phyloP scores from a whole-genome alignment of 2,329 filamentous ascomycete species.

The Cytospora chrysosperma region DNA sequence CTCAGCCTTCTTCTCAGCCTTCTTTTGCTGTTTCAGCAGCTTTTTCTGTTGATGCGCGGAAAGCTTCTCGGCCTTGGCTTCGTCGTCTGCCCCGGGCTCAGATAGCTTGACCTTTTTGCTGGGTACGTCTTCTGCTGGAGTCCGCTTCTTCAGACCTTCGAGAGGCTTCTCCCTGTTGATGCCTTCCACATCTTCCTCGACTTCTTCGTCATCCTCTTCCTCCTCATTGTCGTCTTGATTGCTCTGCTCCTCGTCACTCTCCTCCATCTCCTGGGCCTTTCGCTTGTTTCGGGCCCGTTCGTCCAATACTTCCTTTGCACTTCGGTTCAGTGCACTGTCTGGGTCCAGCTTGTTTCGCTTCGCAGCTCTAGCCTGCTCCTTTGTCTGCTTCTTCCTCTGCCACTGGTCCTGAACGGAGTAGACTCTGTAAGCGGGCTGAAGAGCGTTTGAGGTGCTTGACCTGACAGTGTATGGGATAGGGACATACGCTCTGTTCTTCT shows the following conservation, averaged over 20 bases:
- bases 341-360: slow-evolving; percentile 90
- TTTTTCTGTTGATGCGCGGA: slow-evolving; percentile 24
- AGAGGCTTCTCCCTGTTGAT: slow-evolving; percentile 61
- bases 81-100: slow-evolving; percentile 30
- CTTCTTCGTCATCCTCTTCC: slow-evolving; percentile 45
- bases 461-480: background rate
- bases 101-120: slow-evolving; percentile 56
- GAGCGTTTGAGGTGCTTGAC: background rate
- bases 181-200: slow-evolving; percentile 46
- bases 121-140: slow-evolving; percentile 37
- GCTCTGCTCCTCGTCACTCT: slow-evolving; percentile 43
- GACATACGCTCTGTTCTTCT: slow-evolving; percentile 77
- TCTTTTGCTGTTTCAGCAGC: slow-evolving; percentile 29
- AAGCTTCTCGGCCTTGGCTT: slow-evolving; percentile 26
- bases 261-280: slow-evolving; percentile 66
- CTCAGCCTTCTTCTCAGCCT: slow-evolving; percentile 27
- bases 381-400: slow-evolving; percentile 93
- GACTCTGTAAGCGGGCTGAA: slow-evolving; percentile 22
- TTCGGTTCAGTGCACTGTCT: slow-evolving; percentile 75
- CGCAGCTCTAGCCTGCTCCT: slow-evolving; percentile 78
- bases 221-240: slow-evolving; percentile 46
- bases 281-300: slow-evolving; percentile 75
- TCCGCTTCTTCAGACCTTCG: slow-evolving; percentile 58
- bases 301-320: slow-evolving; percentile 89
- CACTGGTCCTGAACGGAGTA: slow-evolving; percentile 72